Evolutionary conservation across 192 early-diverging fungal species (phyloP).

Genomic region (Helicostylum pulchrum): DNA sequence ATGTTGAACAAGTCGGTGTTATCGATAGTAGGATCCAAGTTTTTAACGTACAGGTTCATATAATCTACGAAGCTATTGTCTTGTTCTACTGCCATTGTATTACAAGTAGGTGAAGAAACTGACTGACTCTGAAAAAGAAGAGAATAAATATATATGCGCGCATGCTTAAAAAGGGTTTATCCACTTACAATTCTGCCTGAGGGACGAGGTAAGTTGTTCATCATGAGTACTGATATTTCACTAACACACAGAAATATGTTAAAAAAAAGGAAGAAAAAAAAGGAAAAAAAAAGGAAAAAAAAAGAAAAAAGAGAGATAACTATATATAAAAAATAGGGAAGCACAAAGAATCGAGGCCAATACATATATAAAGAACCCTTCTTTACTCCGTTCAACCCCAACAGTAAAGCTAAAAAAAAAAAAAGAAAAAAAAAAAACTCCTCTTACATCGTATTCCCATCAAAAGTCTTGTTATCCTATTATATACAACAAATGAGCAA

Average conservation of each 20-base stretch:
- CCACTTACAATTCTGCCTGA: neutral
- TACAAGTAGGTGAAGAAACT: neutral
- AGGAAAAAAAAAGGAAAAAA: neutral
- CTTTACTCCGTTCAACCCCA: constrained; percentile 4
- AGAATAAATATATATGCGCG: neutral
- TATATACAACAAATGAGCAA: neutral
- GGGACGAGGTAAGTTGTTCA: no score
- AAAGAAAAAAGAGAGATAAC: neutral
- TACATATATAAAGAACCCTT: constrained; percentile 5
- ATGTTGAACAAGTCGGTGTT: constrained; percentile 90
- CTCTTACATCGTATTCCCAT: constrained; percentile 26
- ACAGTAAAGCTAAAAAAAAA: no score
- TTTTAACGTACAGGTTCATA: constrained; percentile 95
- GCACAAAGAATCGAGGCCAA: neutral
- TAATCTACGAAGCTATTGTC: constrained; percentile 37
- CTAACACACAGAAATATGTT: neutral
- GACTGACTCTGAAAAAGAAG: constrained; percentile 7
- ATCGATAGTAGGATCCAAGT: constrained; percentile 87
- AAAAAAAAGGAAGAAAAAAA: constrained; percentile 3
- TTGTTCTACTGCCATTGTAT: neutral
- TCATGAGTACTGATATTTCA: constrained; percentile 1
- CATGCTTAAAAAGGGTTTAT: no score
- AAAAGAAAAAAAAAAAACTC: neutral
- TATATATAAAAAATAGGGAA: constrained; percentile 1
- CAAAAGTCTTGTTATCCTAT: constrained; percentile 13